These are phyloP conservation scores for Dictyostelium firmibasis DNA, from an alignment of 78 protist species.

Conservation along the genomic window DNA sequence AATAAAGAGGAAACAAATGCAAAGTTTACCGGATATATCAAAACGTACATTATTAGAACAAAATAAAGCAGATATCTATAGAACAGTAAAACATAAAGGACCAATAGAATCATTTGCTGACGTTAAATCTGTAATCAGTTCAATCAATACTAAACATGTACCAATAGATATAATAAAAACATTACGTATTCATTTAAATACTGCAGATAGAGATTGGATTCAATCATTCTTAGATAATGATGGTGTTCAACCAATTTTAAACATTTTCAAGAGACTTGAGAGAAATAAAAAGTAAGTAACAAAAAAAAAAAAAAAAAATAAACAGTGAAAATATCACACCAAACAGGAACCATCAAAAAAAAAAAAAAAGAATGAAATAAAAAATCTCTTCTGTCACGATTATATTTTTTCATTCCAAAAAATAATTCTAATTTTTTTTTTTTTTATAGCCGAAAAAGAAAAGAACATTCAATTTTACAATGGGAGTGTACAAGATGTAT, in stretches of 20 bases:
- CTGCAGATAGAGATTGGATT: conserved; percentile 50
- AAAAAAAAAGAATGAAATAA: no score
- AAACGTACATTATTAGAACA: conserved; percentile 52
- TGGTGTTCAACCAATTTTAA: conserved; percentile 66
- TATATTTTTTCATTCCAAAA: no score
- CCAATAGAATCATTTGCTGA: conserved; percentile 11
- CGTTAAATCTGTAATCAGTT: conserved; percentile 45
- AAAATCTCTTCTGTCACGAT: no score
- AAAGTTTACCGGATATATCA: conserved; percentile 8
- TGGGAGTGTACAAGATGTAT: conserved; percentile 52
- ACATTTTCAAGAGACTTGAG: conserved; percentile 18
- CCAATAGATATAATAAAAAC: conserved; percentile 36
- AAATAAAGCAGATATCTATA: conserved; percentile 21
- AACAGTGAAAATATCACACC: not conserved
- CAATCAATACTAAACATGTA: not conserved
- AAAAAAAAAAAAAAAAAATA: not conserved
- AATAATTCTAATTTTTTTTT: not conserved
- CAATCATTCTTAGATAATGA: conserved; percentile 28
- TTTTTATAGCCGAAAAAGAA: conserved; percentile 8
- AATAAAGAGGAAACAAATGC: conserved; percentile 45
- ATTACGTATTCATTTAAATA: conserved; percentile 48
- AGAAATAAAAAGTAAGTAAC: not conserved
- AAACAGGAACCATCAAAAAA: no score
- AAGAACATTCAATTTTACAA: conserved; percentile 35
- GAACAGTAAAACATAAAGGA: not conserved